A percentile compares a stretch with the other conserved stretches of the same genome.
Evolutionary conservation across 805 yeast species (phyloP).

Genomic region (Sugiyamaella americana): DNA sequence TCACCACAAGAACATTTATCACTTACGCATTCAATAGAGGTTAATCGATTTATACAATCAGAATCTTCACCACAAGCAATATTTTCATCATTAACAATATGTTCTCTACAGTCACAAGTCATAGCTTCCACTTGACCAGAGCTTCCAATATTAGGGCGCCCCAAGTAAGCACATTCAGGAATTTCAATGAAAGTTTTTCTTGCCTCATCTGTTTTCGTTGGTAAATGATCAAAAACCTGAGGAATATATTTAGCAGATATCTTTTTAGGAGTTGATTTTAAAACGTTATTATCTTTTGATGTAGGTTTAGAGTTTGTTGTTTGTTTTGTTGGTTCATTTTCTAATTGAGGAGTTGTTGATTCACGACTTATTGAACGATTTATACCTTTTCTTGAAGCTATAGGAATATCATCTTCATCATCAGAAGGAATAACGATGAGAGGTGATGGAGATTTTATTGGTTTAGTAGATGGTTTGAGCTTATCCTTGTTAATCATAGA

Average conservation of each 20-base stretch:
- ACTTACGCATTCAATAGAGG: constrained; percentile 85
- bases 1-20: constrained; percentile 65
- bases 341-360: no score
- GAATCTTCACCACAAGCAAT: constrained; percentile 83
- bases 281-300: neutral
- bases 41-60: constrained; percentile 86
- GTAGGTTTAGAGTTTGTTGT: no score
- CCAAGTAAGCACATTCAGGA: constrained; percentile 54
- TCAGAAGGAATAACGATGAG: no score
- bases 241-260: no score
- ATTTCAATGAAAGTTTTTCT: constrained; percentile 49
- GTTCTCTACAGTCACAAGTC: constrained; percentile 83
- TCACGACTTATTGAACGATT: no score
- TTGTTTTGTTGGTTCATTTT: no score
- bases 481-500: no score
- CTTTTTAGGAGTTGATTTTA: no score
- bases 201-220: constrained; percentile 68
- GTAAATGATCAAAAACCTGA: constrained; percentile 25
- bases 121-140: constrained; percentile 75
- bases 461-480: no score
- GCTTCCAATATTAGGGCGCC: constrained; percentile 51
- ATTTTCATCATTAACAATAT: constrained; percentile 33
- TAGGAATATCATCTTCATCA: no score
- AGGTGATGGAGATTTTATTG: no score
- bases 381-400: no score